Conservation (phyloP, 257 asterid species). For the Solanum clarkiae region DNA sequence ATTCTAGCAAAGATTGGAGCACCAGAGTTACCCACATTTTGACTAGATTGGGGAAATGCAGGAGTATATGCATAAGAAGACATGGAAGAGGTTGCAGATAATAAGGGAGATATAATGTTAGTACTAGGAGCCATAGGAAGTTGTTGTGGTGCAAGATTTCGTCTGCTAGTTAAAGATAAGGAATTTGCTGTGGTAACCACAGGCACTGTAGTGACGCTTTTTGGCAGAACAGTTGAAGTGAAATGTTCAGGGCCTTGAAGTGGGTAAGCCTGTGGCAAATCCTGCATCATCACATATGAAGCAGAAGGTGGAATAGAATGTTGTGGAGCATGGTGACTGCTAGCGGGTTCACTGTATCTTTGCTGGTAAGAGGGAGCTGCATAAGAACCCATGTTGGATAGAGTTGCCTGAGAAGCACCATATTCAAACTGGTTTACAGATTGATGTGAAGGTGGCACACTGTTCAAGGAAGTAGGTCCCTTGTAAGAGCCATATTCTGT, state of each 20-base stretch:
- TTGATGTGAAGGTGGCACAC: conserved; percentile 19
- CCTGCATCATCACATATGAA: conserved; percentile 12
- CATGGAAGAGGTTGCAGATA: conserved; percentile 17
- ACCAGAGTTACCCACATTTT: conserved; percentile 21
- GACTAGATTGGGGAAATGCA: conserved; percentile 23
- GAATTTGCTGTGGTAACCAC: conserved; percentile 23
- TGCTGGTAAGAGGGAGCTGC: conserved; percentile 26
- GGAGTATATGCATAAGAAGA: conserved; percentile 22
- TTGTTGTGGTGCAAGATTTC: conserved; percentile 21
- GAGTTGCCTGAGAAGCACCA: conserved; percentile 21
- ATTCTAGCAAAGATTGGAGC: conserved; percentile 17
- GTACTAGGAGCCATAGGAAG: conserved; percentile 6
- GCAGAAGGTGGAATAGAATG: conserved; percentile 17
- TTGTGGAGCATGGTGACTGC: conserved; percentile 18
- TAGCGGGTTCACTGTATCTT: conserved; percentile 24
- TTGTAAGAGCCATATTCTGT: conserved; percentile 20
- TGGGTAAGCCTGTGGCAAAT: conserved; percentile 10
- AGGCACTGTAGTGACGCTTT: conserved; percentile 14
- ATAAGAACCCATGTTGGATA: conserved; percentile 22
- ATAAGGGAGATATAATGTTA: conserved; percentile 12
- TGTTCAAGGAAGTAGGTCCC: conserved; percentile 25
- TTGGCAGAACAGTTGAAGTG: conserved; percentile 11
- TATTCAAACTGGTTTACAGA: conserved; percentile 30
- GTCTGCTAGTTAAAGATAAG: conserved; percentile 6
- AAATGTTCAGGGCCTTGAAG: conserved; percentile 10